Base-by-base conservation (phyloP, 2,329 filamentous ascomycete species). In the Clarireedia monteithiana region DNA sequence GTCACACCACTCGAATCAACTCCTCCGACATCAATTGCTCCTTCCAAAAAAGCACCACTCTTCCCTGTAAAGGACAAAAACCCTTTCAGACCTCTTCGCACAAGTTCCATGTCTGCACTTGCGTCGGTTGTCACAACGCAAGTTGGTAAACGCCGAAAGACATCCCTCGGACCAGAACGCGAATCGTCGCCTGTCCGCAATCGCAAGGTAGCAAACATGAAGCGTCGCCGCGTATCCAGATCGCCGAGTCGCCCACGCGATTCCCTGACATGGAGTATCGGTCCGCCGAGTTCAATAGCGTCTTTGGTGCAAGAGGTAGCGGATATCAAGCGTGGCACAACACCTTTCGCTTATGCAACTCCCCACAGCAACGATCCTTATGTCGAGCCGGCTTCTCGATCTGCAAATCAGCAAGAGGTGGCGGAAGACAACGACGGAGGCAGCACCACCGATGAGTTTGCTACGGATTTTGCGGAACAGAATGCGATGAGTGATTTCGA, bases 341-440 rank as follows among this genome's bases (percentile, higher is more conserved):
- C 85, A 0, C 77, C 77, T 2, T 83, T 83, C 61, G 84, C 83
- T n/a, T 91, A 91, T 64, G 85, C 86, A 2, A 91, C 88, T 0
- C 88, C 88, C 0, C 77, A 85, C 66, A 90, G 86, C 64, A 85
- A 83, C 59, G 80, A 75, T 3, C 76, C 81, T 2, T 69, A 66
- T 49, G 55, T 64, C 3, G 65, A 65, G 1, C 20, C 4, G 27
- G 17, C 45, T 42, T 47, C 36, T 56, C 62, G 20, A 5, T 58
- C 24, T 1, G 44, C 12, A 10, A 15, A 57, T 26, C 44, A 55
- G 44, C 15, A 44, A 53, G 10, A 59, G 61, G 34, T 10, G 62
- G 56, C 56, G 56, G 34, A 58, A 17, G 48, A 44, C n/a, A 45
- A 56, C 14, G 59, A 56, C 30, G 53, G 58, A 24, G 63, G 59